Base-by-base conservation (phyloP, 208 protist species). In the Trypanosoma melophagium region DNA sequence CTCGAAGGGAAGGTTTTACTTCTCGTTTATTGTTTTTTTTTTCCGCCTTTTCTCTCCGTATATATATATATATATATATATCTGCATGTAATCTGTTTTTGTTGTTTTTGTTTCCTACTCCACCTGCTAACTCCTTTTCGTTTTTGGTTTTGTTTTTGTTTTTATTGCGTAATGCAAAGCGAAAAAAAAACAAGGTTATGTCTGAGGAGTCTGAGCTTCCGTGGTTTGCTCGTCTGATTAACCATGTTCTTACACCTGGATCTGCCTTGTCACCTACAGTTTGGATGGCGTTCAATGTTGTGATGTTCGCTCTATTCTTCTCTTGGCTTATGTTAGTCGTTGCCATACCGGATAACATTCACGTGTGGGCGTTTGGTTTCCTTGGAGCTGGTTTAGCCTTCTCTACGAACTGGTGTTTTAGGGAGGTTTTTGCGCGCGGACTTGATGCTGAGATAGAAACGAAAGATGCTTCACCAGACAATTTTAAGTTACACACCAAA, bases 371-470 rank as follows among this genome's bases (percentile, higher is more conserved):
- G 3, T 96, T 96, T 72, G 87, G 87, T n/a, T 67, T 94, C 22
- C 77, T 96, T n/a, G 83, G 81, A 2, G 49, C 86, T 7, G 91
- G 91, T 16, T 79, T 96, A 45, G 71, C 78, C 1, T 62, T 80
- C 25, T 94, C 87, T 1, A 96, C 91, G 19, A 96, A 96, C 65
- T 96, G 91, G 91, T 58, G 94, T 40, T 94, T 96, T 87, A 85
- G 83, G 56, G 75, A 93, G 35, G 52, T 93, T 61, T 93, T 93
- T 64, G 81, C 70, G 38, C 62, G 72, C 35, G 81, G 79, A n/a
- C 66, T 87, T 19, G 81, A 90, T 54, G 86, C 83, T 40, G 75
- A 69, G 50, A 82, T 72, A 19, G 73, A 35, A 35, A 35, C 1
- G 28, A 35, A 35, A 35, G 28, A 35, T 35, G 5, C 28, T 35